phyloP scores from a whole-genome alignment of 768 basidiomycete genomes.

The Mycena latifolia region DNA sequence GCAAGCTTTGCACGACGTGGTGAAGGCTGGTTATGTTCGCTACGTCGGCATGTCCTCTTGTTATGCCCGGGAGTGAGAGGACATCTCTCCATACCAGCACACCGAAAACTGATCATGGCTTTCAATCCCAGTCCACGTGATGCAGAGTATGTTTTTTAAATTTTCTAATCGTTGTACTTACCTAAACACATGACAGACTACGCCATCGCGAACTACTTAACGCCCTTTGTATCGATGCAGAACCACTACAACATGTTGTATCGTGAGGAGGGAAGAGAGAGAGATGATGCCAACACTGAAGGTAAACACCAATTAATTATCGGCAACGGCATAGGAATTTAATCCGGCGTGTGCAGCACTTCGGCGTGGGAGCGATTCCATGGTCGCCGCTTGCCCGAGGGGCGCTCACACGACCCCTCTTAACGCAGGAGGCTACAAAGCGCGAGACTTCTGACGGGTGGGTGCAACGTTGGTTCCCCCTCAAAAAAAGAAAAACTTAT shows the following conservation, averaged over 20 bases:
- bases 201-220: slow-evolving; percentile 17
- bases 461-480: too few relatives aligned
- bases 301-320: neutral
- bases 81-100: neutral
- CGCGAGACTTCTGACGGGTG: too few relatives aligned
- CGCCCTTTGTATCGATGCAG: slow-evolving; percentile 22
- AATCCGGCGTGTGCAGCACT: neutral
- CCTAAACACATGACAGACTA: neutral
- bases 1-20: slow-evolving; percentile 23
- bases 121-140: slow-evolving; percentile 11
- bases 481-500: too few relatives aligned
- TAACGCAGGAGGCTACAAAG: neutral
- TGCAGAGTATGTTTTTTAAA: slow-evolving; percentile 10
- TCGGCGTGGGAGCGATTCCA: slow-evolving; percentile 11
- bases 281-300: slow-evolving; percentile 15
- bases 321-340: too few relatives aligned
- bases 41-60: slow-evolving; percentile 21
- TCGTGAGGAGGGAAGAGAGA: slow-evolving; percentile 16
- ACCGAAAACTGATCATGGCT: too few relatives aligned
- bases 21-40: slow-evolving; percentile 11
- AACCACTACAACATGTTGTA: slow-evolving; percentile 18
- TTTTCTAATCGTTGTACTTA: neutral
- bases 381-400: slow-evolving; percentile 18
- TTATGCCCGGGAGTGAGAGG: slow-evolving; percentile 9
- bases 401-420: slow-evolving; percentile 7